Evolutionary conservation across 495 filamentous ascomycete genomes (phyloP).

Genomic region (Hyphodiscus hymeniophilus): DNA sequence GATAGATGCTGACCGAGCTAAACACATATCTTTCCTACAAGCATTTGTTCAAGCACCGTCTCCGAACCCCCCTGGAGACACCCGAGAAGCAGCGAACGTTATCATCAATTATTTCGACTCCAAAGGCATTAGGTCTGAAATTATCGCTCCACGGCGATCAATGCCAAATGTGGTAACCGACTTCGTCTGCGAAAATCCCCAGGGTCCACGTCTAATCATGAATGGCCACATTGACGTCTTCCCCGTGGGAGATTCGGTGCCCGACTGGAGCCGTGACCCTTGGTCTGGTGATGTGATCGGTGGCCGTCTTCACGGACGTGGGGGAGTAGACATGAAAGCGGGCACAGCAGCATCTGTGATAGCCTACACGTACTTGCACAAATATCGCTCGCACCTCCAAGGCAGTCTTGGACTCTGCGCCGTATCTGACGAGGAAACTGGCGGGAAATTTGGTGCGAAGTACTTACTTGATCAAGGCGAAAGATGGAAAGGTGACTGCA

Average conservation of each 20-base stretch:
- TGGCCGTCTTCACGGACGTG: constrained; percentile 8
- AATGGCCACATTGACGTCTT: constrained; percentile 16
- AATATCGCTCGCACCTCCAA: not conserved
- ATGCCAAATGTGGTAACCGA: constrained; percentile 6
- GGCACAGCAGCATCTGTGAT: constrained; percentile 12
- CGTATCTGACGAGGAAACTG: constrained; percentile 13
- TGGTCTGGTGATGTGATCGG: constrained; percentile 7
- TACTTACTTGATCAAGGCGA: constrained; percentile 1
- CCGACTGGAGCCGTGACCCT: constrained; percentile 5
- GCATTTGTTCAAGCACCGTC: too few relatives aligned
- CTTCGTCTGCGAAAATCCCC: not conserved
- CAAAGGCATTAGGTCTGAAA: constrained; percentile 1
- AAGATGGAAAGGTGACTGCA: constrained; percentile 9
- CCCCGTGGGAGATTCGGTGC: not conserved
- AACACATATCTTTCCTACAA: too few relatives aligned
- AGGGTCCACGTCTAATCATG: constrained; percentile 4
- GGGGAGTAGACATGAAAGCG: constrained; percentile 14
- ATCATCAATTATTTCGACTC: constrained; percentile 1
- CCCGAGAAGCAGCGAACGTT: constrained; percentile 4
- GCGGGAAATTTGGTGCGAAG: constrained; percentile 8
- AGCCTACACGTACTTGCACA: constrained; percentile 5
- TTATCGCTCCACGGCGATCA: not conserved
- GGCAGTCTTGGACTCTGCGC: constrained; percentile 5
- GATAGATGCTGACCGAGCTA: too few relatives aligned
- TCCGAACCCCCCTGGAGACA: constrained; percentile 11